A percentile compares a stretch with the other conserved stretches of the same genome.
Conservation (phyloP, 2,329 filamentous ascomycete species). For the Cercospora sp. region DNA sequence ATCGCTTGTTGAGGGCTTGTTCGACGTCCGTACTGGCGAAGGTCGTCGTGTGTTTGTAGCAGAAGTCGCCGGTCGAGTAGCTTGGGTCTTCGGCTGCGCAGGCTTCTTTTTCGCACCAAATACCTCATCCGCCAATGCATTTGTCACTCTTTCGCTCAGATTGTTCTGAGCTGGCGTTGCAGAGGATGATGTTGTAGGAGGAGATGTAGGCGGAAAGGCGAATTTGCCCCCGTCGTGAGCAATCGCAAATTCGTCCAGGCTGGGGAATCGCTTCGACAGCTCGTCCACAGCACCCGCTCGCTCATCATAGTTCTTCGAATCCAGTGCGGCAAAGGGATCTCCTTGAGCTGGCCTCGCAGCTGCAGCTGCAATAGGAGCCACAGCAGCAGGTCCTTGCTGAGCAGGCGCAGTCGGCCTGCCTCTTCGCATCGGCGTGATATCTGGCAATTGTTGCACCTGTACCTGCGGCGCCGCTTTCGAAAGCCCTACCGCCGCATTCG, state of each 20-base stretch:
- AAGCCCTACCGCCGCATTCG: conserved; percentile 61
- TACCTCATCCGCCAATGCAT: conserved; percentile 79
- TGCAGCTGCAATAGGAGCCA: conserved; percentile 62
- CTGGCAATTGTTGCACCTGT: conserved; percentile 72
- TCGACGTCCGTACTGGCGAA: conserved; percentile 17
- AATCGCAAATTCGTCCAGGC: conserved; percentile 87
- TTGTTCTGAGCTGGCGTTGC: conserved; percentile 49
- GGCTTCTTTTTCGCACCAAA: conserved; percentile 54
- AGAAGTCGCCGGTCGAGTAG: not conserved
- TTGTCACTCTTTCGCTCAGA: conserved; percentile 66
- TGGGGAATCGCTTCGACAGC: conserved; percentile 80
- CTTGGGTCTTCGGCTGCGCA: not conserved
- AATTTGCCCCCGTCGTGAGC: conserved; percentile 63
- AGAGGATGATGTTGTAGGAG: conserved; percentile 44
- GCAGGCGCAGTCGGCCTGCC: conserved; percentile 60
- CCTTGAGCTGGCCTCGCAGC: conserved; percentile 70
- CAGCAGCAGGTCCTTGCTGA: conserved; percentile 43
- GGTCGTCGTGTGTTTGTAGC: conserved; percentile 4
- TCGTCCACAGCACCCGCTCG: conserved; percentile 66
- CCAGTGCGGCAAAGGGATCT: conserved; percentile 89
- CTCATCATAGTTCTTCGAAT: conserved; percentile 59
- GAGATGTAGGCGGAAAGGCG: conserved; percentile 19
- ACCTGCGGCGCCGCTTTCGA: conserved; percentile 75
- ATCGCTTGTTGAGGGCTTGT: conserved; percentile 1
- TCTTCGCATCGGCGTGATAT: conserved; percentile 90